Evolutionary conservation across 2,329 filamentous ascomycete genomes (phyloP), one percentile per base, ranked within the genome.

Genomic region (Colletotrichum australisinense): DNA sequence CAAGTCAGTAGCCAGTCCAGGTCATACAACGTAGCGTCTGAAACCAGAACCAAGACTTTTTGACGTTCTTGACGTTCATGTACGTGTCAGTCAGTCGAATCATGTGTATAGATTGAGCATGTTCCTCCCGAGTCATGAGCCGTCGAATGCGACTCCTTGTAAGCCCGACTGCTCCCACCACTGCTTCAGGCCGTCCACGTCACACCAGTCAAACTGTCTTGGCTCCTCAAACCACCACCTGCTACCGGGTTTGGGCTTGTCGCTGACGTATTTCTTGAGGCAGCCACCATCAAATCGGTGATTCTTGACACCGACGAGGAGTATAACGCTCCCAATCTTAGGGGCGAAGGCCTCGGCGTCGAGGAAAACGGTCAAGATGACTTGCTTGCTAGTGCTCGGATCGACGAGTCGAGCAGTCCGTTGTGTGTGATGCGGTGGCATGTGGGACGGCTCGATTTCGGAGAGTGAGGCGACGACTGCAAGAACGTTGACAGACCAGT

Each of bases 401-500:
- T 90, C 88, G 0, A 83, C 80, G 3, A 90, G 82, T 1, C 88
- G 84, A 0, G 87, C 88, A 0, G 83, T 86, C n/a, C 88, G 83
- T 76, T 90, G 88, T n/a, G 77, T 83, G 72, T 49, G 42, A 19
- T 84, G 84, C 0, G 88, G 88, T 1, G 85, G 86, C 6, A 90
- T 80, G 3, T 84, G 82, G 0, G 86, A 87, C 1, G 88, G 82
- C 71, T 89, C 86, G 19, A 89, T 79, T 0, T 80, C 82, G 0
- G 86, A 87, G 4, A 90, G 79, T 1, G 84, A 84, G 0, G 82
- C 79, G 4, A 90, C 73, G n/a, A 90, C 82, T 67, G 84, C 87
- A 4, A 91, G 84, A 7, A 89, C 81, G 74, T 90, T 90, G 78
- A 87, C 84, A 58, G 86, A 86, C 88, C 88, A 91, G 77, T 90